Evolutionary conservation across 1,284 basidiomycete species (phyloP).

Genomic region (Boletus mariae): DNA sequence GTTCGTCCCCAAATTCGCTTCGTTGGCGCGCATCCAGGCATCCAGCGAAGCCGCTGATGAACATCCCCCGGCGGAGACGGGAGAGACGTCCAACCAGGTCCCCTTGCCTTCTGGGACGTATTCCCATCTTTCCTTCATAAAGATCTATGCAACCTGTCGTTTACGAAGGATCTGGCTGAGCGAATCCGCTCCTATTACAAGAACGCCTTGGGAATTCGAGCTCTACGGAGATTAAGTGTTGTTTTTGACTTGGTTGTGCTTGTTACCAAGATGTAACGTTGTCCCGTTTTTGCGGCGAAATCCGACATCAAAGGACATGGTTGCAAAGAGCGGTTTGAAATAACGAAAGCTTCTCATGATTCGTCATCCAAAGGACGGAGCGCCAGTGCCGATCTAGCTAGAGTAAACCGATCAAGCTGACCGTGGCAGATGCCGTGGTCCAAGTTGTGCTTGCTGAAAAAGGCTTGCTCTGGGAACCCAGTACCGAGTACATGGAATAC

Average conservation of each 20-base stretch:
- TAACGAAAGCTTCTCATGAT: conserved; percentile 16
- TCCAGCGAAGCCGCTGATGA: conserved; percentile 28
- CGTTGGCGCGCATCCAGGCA: conserved; percentile 34
- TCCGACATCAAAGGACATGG: conserved; percentile 14
- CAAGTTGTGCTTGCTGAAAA: conserved; percentile 1
- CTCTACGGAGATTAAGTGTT: conserved; percentile 39
- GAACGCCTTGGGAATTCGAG: conserved; percentile 72
- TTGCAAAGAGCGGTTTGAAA: conserved; percentile 26
- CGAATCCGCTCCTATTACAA: conserved; percentile 43
- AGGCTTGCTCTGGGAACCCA: conserved; percentile 14
- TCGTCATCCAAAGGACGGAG: conserved; percentile 14
- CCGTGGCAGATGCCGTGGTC: conserved; percentile 22
- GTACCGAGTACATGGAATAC: conserved; percentile 2
- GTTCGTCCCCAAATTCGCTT: conserved; percentile 63
- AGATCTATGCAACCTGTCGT: conserved; percentile 79
- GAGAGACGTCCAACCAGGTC: conserved; percentile 15
- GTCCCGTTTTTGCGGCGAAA: conserved; percentile 18
- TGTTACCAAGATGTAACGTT: conserved; percentile 17
- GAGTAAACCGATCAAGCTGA: conserved; percentile 15
- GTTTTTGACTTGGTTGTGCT: conserved; percentile 8
- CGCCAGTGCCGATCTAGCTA: conserved; percentile 23
- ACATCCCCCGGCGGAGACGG: conserved; percentile 22
- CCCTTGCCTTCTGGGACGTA: conserved; percentile 56
- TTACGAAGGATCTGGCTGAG: conserved; percentile 79
- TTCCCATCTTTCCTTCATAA: conserved; percentile 66